Evolutionary conservation across 2,329 filamentous ascomycete species (phyloP).

Genomic region (Monilinia fructicola): DNA sequence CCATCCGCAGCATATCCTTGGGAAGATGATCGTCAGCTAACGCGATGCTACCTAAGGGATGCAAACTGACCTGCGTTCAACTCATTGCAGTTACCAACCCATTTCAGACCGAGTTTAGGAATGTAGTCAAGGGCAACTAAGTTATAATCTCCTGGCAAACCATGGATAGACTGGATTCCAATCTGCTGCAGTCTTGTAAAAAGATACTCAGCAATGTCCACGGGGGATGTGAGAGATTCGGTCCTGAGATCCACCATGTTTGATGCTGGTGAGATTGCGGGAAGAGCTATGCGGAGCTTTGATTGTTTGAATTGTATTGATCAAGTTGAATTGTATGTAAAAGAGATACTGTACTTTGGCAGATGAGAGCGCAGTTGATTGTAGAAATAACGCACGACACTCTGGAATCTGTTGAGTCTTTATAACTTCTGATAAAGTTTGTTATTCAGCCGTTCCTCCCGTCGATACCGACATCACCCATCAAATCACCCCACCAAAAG

Average conservation of each 20-base stretch:
- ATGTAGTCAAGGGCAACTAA: conserved; percentile 67
- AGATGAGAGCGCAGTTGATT: background rate
- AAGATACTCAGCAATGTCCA: conserved; percentile 66
- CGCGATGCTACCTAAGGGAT: background rate
- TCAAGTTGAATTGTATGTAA: background rate
- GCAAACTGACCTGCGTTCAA: conserved; percentile 62
- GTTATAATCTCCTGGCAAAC: conserved; percentile 74
- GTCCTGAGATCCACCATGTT: conserved; percentile 44
- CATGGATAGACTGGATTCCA: conserved; percentile 64
- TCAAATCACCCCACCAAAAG: conserved; percentile 26
- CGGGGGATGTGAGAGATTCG: conserved; percentile 43
- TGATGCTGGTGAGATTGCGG: conserved; percentile 2
- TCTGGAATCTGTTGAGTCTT: background rate
- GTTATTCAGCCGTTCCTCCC: conserved; percentile 1
- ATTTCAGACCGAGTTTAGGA: conserved; percentile 56
- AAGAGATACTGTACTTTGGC: background rate
- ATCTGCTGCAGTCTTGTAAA: conserved; percentile 64
- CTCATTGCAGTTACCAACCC: conserved; percentile 71
- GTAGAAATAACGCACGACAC: background rate
- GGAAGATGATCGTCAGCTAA: background rate
- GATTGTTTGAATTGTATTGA: conserved; percentile 3
- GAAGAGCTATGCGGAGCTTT: conserved; percentile 1
- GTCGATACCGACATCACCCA: conserved; percentile 13
- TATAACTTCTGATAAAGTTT: background rate
- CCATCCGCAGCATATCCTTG: conserved; percentile 76